These are phyloP conservation scores for Stephania japonica DNA, from an alignment of 164 flowering plant genomes.

Conservation along the genomic window DNA sequence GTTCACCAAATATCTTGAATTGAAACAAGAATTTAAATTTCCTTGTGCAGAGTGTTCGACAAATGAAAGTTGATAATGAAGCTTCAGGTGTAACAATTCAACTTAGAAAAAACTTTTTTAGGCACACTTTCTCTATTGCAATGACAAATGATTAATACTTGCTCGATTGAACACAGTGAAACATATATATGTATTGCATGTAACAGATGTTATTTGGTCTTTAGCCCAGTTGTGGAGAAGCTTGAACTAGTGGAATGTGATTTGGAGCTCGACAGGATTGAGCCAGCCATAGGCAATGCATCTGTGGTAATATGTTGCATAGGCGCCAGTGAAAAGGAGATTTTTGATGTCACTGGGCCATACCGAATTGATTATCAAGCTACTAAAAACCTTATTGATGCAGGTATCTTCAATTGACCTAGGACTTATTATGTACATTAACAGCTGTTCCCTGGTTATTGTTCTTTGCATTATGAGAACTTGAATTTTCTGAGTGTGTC, in stretches of 20 bases:
- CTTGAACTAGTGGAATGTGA: constrained; percentile 95
- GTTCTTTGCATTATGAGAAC: not conserved
- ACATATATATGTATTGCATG: constrained; percentile 8
- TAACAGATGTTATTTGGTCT: constrained; percentile 61
- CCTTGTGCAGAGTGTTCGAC: constrained; percentile 56
- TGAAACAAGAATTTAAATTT: not conserved
- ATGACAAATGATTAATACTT: not conserved
- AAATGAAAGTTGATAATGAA: constrained; percentile 51
- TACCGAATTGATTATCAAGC: constrained; percentile 85
- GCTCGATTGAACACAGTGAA: not conserved
- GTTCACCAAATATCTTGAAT: not conserved
- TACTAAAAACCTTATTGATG: constrained; percentile 80
- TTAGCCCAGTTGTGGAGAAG: constrained; percentile 96
- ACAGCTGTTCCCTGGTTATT: not conserved
- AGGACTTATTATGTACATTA: not conserved
- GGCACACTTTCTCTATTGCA: not conserved
- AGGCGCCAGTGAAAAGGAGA: constrained; percentile 97
- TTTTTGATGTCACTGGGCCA: constrained; percentile 89
- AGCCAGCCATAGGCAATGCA: constrained; percentile 65
- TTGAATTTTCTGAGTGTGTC: not conserved
- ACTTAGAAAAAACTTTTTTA: constrained; percentile 36
- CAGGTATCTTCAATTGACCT: constrained; percentile 42
- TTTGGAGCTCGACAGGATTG: constrained; percentile 61
- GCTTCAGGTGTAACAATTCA: constrained; percentile 30
- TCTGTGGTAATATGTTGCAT: constrained; percentile 88